phyloP scores from a whole-genome alignment of 139 green algal species.

The Haematococcus lacustris region DNA sequence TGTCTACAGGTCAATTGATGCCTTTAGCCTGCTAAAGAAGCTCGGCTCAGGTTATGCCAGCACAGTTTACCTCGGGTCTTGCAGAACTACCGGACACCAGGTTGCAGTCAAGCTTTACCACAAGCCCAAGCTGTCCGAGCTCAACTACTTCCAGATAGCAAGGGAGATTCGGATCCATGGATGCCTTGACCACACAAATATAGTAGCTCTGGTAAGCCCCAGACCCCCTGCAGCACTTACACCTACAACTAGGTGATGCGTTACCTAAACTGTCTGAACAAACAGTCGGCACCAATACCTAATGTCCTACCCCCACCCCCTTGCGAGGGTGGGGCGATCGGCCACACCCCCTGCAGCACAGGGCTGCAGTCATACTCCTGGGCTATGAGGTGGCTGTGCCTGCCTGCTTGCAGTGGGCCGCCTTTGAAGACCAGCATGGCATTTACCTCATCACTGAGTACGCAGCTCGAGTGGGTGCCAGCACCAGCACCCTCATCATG shows the following conservation, averaged over 20 bases:
- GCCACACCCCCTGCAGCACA: background rate
- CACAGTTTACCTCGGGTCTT: slow-evolving; percentile 45
- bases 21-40: slow-evolving; percentile 35
- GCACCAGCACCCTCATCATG: background rate
- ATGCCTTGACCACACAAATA: slow-evolving; percentile 43
- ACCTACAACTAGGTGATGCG: background rate
- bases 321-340: background rate
- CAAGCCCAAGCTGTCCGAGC: slow-evolving; percentile 40
- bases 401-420: slow-evolving; percentile 33
- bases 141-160: slow-evolving; percentile 48
- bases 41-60: slow-evolving; percentile 46
- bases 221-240: background rate
- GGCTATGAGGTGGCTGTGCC: too few relatives aligned
- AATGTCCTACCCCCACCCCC: background rate
- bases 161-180: slow-evolving; percentile 51
- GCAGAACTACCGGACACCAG: slow-evolving; percentile 24
- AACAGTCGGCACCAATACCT: background rate
- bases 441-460: slow-evolving; percentile 34
- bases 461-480: slow-evolving; percentile 13
- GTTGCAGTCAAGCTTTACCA: slow-evolving; percentile 52
- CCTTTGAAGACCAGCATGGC: slow-evolving; percentile 46
- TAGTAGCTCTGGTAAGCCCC: slow-evolving; percentile 42
- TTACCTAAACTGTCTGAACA: background rate
- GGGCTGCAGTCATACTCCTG: too few relatives aligned
- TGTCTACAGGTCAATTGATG: too few relatives aligned